phyloP scores from a whole-genome alignment of 139 green algal species.

The Microglena sp. region DNA sequence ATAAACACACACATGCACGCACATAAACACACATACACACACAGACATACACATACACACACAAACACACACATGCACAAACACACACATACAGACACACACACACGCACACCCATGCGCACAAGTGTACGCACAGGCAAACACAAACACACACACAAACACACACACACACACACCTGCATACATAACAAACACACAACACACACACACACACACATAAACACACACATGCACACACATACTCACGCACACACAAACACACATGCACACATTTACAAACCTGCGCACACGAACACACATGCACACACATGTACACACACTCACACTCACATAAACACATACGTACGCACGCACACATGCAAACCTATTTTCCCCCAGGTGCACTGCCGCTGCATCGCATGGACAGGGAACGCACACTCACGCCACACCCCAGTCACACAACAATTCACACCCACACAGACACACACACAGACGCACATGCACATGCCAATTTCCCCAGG shows the following conservation, averaged over 20 bases:
- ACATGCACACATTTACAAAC: neutral
- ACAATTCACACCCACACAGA: too few species aligned
- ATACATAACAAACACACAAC: conserved; percentile 7
- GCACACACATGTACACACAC: conserved; percentile 6
- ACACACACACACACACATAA: conserved; percentile 7
- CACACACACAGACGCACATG: too few species aligned
- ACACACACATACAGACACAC: too few species aligned
- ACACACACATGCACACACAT: neutral
- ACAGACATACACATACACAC: too few species aligned
- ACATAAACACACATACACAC: too few species aligned
- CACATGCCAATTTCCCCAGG: too few species aligned
- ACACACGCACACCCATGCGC: too few species aligned
- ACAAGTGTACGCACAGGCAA: neutral
- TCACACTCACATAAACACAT: conserved; percentile 8
- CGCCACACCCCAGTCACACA: too few species aligned
- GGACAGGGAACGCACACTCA: too few species aligned
- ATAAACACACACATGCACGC: too few species aligned
- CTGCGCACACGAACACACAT: conserved; percentile 2
- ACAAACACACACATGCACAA: too few species aligned
- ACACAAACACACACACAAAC: conserved; percentile 5
- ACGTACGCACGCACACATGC: conserved; percentile 3
- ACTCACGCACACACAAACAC: neutral
- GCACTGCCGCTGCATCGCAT: neutral
- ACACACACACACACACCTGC: conserved; percentile 12
- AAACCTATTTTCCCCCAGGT: neutral